Conservation (phyloP, 139 green algal species). For the Chlamydomonas asymmetrica region DNA sequence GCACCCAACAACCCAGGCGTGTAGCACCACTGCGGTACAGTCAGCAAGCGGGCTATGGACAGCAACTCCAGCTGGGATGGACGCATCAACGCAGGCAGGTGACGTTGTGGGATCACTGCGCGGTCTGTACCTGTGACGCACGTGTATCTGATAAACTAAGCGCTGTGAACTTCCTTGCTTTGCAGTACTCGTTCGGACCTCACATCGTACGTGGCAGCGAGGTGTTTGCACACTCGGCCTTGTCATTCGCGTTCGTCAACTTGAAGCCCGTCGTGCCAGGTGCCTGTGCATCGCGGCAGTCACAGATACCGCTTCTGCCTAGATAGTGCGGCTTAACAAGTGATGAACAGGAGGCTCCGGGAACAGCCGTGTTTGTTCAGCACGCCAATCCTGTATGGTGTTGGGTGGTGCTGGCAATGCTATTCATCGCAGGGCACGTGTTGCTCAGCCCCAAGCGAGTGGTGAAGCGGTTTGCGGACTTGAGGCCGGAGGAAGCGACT, state of each 20-base stretch:
- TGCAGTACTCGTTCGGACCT: slow-evolving; percentile 74
- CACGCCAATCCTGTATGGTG: not conserved
- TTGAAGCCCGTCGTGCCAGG: slow-evolving; percentile 93
- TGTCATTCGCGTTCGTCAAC: slow-evolving; percentile 93
- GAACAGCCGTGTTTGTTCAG: not conserved
- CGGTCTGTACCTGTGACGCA: no score
- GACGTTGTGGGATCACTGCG: no score
- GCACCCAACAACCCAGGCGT: no score
- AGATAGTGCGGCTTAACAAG: no score
- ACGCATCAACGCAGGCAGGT: no score
- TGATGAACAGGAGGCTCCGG: no score
- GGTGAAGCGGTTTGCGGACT: slow-evolving; percentile 74
- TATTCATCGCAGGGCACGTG: slow-evolving; percentile 80
- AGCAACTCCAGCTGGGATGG: no score
- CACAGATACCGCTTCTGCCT: not conserved
- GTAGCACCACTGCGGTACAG: no score
- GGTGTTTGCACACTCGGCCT: slow-evolving; percentile 72
- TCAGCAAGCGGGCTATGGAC: no score
- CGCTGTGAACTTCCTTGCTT: no score
- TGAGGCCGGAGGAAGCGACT: slow-evolving; percentile 77
- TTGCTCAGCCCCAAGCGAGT: slow-evolving; percentile 82
- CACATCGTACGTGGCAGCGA: slow-evolving; percentile 64
- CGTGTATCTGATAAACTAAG: no score
- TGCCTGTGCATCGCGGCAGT: slow-evolving; percentile 6
- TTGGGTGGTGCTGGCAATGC: not conserved